These are phyloP conservation scores for Athelia sp. DNA, from an alignment of 1,284 basidiomycete genomes.

Conservation along the genomic window DNA sequence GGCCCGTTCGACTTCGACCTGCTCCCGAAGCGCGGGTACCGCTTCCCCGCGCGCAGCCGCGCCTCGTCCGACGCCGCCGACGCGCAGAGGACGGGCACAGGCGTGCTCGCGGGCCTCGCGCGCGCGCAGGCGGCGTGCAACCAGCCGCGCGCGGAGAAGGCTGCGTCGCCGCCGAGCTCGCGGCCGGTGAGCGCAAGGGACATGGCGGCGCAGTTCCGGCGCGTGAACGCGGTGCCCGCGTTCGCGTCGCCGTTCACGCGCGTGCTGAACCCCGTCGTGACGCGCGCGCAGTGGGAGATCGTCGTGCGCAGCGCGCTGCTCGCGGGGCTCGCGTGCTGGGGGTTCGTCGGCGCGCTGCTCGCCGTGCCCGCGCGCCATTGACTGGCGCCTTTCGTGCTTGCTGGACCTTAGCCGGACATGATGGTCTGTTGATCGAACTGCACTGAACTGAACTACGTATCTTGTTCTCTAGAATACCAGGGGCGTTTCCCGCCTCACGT, in stretches of 20 bases:
- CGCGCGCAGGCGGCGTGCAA: neutral
- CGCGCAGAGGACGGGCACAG: too few relatives aligned
- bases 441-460: too few relatives aligned
- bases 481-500: too few relatives aligned
- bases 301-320: conserved; percentile 38
- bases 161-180: too few relatives aligned
- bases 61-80: neutral
- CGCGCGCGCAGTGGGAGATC: conserved; percentile 74
- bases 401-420: too few relatives aligned
- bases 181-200: conserved; percentile 1
- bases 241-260: conserved; percentile 65
- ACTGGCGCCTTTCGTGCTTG: too few relatives aligned
- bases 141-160: too few relatives aligned
- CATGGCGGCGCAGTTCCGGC: conserved; percentile 32
- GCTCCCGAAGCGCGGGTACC: conserved; percentile 26
- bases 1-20: conserved; percentile 57
- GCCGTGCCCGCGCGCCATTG: too few relatives aligned
- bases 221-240: conserved; percentile 58
- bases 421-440: too few relatives aligned
- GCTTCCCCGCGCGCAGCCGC: neutral
- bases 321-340: conserved; percentile 25
- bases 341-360: too few relatives aligned
- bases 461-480: too few relatives aligned
- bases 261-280: conserved; percentile 63
- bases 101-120: too few relatives aligned